Base-by-base conservation (phyloP, 1,139 yeast genomes). In the Candida sp. region DNA sequence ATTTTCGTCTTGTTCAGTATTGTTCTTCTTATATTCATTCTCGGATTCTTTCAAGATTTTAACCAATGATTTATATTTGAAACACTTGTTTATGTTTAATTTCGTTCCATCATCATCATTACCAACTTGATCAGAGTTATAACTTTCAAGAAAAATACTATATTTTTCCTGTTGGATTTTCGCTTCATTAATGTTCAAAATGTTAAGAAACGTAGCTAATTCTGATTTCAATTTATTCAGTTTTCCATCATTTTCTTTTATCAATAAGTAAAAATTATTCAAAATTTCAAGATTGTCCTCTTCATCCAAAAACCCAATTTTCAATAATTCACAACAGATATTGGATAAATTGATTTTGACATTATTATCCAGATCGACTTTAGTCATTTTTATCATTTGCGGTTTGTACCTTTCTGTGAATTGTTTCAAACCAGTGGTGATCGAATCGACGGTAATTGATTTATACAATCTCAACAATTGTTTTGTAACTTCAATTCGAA, bases 361-460 rank as follows among this genome's bases (percentile, higher is more conserved):
- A 35, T 68, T 71, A 8, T 64, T 22, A 45, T 64, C 70, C 21
- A 42, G 47, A 49, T 72, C 78, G 19, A 58, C 55, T 45, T 51
- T 56, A 35, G 61, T 50, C 74, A 89, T 85, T 43, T 82, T 84
- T 15, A 87, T 66, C 22, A 90, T 60, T 53, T 88, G 82, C 4
- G 66, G 63, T 52, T 84, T 81, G 58, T 84, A 87, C 45, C 87
- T 67, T 46, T 84, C 89, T 4, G 89, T 79, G 58, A 88, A 87
- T 51, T 82, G 88, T 45, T 88, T 73, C 21, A 66, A 53, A 23
- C 62, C 58, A 46, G 63, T 51, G 22, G 53, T 51, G n/a, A 50
- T 51, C 15, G 48, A 48, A 21, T 52, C 44, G 8, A 50, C 43
- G 21, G 55, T 50, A 19, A 54, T 48, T 23, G 44, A 63, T 43